Evolutionary conservation across 805 yeast species (phyloP), one percentile per base, ranked within the genome.

Genomic region (Sungouiella blattae): DNA sequence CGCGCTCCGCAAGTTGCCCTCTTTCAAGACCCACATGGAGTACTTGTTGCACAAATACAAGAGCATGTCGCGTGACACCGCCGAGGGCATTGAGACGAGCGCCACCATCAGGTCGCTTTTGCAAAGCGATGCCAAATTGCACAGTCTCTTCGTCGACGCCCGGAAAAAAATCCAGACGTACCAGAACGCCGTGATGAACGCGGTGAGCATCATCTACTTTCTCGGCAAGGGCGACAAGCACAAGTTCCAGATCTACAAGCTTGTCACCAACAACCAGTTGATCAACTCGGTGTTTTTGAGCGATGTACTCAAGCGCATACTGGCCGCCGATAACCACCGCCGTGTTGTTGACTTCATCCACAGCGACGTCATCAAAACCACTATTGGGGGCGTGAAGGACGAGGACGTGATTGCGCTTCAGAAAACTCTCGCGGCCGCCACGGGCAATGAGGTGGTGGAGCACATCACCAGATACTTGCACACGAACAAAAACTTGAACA

Each of bases 1-100:
- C 5, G 52, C 54, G 2, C 48, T 67, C 31, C 48, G 64, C 18
- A 58, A 54, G 35, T 44, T 67, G 7, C 64, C 63, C 1, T 62
- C 70, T 1, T 67, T 65, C 43, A 67, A 67, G 36, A 47, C 44
- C 21, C 47, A 47, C 34, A 48, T 67, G 6, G 73, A 67, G 41
- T 29, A 23, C 4, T 34, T 43, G 11, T 32, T 55, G 8, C 39
- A 39, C 20, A 15, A 32, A 26, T 35, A 36, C 21, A 32, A 26
- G 17, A 18, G 35, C 22, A 12, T 37, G 29, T 16, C 24, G 39
- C 16, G 40, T 39, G 12, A 15, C 26, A 4, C 21, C 22, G 28
- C 38, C 8, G 30, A 33, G 14, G 30, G 26, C 6, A 14, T 23
- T 14, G 30, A 41, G 2, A 35, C 35, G 6, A 33, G 41, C 7